These are phyloP conservation scores for Trichoderma lentiforme DNA, from an alignment of 2,329 filamentous ascomycete species.

Conservation along the genomic window DNA sequence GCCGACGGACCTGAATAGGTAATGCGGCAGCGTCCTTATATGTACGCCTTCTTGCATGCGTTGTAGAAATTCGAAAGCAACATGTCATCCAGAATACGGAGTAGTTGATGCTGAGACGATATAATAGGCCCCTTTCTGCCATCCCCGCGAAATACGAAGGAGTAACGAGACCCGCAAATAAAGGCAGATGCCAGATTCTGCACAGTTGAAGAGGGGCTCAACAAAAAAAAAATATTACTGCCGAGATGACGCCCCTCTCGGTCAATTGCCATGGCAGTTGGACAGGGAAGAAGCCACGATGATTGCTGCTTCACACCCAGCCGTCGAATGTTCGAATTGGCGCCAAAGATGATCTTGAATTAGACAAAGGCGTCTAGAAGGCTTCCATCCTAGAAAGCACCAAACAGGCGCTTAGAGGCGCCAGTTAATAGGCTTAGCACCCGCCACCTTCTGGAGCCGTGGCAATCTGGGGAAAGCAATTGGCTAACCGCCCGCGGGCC, in stretches of 20 bases:
- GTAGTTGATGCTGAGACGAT: neutral
- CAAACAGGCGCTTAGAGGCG: neutral
- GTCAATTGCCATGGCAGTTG: neutral
- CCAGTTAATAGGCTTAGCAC: neutral
- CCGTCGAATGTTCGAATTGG: neutral
- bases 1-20: neutral
- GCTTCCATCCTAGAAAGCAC: neutral
- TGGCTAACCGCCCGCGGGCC: constrained; percentile 1
- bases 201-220: constrained; percentile 13
- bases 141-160: constrained; percentile 3
- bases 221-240: neutral
- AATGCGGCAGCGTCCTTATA: neutral
- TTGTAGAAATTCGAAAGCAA: neutral
- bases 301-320: neutral
- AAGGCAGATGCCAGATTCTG: neutral
- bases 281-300: neutral
- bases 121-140: neutral
- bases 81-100: neutral
- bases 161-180: neutral
- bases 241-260: constrained; percentile 1
- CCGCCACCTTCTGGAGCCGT: neutral
- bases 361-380: neutral
- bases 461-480: neutral
- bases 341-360: neutral
- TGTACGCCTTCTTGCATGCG: neutral